These are phyloP conservation scores for Acidiella bohemica DNA, from an alignment of 495 filamentous ascomycete genomes.

Conservation along the genomic window DNA sequence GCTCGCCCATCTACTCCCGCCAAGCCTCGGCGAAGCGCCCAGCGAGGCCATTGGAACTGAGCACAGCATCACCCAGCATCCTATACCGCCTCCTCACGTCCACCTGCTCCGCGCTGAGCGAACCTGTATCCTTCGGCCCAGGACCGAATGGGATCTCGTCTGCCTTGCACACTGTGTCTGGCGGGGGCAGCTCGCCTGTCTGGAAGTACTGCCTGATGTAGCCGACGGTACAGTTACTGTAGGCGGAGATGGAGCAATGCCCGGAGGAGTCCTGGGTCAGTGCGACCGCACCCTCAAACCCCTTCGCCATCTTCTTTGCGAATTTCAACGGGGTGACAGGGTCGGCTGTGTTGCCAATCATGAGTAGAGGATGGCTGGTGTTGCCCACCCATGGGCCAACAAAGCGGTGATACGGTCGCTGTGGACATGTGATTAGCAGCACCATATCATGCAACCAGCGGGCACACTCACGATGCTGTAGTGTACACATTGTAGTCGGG, in stretches of 20 bases:
- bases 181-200: constrained; percentile 21
- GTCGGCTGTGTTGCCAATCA: constrained; percentile 42
- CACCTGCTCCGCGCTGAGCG: not conserved
- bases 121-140: not conserved
- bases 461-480: no score
- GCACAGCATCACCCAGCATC: constrained; percentile 3
- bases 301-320: constrained; percentile 36
- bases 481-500: constrained; percentile 37
- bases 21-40: no score
- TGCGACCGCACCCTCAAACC: constrained; percentile 40
- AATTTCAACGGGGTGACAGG: constrained; percentile 41
- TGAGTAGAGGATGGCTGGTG: constrained; percentile 42
- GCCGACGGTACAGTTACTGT: constrained; percentile 22
- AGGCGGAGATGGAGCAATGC: constrained; percentile 23
- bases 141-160: constrained; percentile 16
- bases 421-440: no score
- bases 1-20: no score
- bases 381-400: constrained; percentile 35
- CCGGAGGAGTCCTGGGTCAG: constrained; percentile 43
- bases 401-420: constrained; percentile 46
- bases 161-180: constrained; percentile 19
- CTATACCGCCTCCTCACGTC: not conserved
- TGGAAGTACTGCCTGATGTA: constrained; percentile 25
- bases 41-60: constrained; percentile 2
- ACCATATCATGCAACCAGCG: no score